These are phyloP conservation scores for Lactifluus echinatus DNA, from an alignment of 768 basidiomycete species.

Conservation along the genomic window DNA sequence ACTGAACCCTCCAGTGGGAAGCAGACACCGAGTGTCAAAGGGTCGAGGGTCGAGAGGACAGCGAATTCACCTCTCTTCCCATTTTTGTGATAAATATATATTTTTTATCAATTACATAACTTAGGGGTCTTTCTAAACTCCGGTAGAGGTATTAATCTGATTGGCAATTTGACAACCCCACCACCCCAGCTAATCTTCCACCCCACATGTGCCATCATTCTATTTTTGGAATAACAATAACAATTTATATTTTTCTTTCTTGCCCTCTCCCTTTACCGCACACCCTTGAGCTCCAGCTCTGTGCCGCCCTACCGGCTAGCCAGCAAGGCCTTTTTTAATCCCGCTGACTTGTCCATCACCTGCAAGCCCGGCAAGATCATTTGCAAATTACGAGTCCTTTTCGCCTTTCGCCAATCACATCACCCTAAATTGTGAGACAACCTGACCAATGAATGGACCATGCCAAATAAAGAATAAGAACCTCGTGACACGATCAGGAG, in stretches of 20 bases:
- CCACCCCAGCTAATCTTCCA: no score
- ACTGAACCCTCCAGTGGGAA: neutral
- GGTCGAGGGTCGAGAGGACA: neutral
- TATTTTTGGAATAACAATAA: no score
- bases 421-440: neutral
- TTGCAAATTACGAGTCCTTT: slow-evolving; percentile 15
- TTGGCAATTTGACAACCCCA: no score
- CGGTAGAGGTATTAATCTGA: no score
- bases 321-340: neutral
- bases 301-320: neutral
- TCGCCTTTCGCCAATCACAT: slow-evolving; percentile 8
- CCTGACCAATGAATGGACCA: no score
- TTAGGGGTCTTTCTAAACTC: neutral
- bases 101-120: neutral
- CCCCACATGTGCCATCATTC: no score
- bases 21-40: neutral
- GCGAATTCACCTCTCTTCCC: no score
- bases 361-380: neutral
- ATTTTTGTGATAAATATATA: neutral
- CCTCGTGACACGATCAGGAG: no score
- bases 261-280: no score
- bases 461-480: neutral
- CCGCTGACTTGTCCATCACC: neutral
- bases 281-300: no score
- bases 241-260: no score